These are phyloP conservation scores for Cyberlindnera saturnus DNA, from an alignment of 805 yeast genomes.

Conservation along the genomic window DNA sequence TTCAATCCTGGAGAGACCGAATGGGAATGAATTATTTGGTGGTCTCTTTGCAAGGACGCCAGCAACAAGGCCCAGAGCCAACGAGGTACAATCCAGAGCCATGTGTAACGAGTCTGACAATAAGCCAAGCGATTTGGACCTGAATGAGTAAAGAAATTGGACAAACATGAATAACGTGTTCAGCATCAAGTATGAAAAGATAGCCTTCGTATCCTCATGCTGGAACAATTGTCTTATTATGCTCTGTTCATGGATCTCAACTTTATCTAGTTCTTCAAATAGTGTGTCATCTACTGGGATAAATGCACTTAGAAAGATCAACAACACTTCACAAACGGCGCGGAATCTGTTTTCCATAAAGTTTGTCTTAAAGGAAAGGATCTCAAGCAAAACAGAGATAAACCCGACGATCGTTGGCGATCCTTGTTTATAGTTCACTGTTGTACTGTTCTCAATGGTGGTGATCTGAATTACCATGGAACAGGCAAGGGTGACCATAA, in stretches of 20 bases:
- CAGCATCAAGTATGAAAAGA: slow-evolving; percentile 77
- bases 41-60: slow-evolving; percentile 58
- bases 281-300: slow-evolving; percentile 12
- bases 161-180: slow-evolving; percentile 93
- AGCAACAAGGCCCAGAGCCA: slow-evolving; percentile 85
- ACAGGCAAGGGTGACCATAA: slow-evolving; percentile 22
- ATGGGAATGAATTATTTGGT: slow-evolving; percentile 70
- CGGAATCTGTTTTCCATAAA: slow-evolving; percentile 5
- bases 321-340: slow-evolving; percentile 10
- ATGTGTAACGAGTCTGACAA: slow-evolving; percentile 92
- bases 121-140: slow-evolving; percentile 87
- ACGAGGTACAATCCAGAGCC: slow-evolving; percentile 91
- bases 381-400: slow-evolving; percentile 28
- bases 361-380: slow-evolving; percentile 27
- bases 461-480: slow-evolving; percentile 16
- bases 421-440: slow-evolving; percentile 10
- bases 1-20: slow-evolving; percentile 80
- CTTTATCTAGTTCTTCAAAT: slow-evolving; percentile 1
- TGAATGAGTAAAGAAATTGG: slow-evolving; percentile 84
- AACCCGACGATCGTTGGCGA: slow-evolving; percentile 23
- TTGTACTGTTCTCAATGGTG: slow-evolving; percentile 7
- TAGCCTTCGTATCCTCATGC: slow-evolving; percentile 75
- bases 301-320: slow-evolving; percentile 9
- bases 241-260: slow-evolving; percentile 5
- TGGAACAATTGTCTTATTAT: slow-evolving; percentile 18